Conservation (phyloP, 2,329 filamentous ascomycete species). For the Chaetomiaceae sp. region DNA sequence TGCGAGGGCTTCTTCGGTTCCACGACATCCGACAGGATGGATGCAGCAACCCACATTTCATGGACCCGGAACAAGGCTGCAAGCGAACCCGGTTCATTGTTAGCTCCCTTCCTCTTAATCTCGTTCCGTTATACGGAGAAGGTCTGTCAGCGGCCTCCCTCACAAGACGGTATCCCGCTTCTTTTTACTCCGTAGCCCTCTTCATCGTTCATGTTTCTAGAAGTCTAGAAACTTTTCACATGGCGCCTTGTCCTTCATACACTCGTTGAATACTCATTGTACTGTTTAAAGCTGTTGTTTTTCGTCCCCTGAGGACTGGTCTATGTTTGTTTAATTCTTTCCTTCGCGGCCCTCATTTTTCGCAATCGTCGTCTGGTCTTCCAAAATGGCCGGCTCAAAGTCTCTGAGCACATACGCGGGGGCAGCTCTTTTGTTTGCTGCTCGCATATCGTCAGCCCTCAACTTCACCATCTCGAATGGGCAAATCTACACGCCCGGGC, state of each 20-base stretch:
- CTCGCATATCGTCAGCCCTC: slow-evolving; percentile 28
- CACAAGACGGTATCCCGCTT: neutral
- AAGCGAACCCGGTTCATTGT: slow-evolving; percentile 10
- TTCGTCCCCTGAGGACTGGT: neutral
- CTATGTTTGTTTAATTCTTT: neutral
- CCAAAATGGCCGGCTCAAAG: slow-evolving; percentile 12
- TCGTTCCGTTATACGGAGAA: slow-evolving; percentile 19
- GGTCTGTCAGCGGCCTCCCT: too few species aligned
- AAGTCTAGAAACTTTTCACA: neutral
- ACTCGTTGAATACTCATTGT: slow-evolving; percentile 2
- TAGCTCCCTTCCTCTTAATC: slow-evolving; percentile 18
- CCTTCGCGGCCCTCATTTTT: neutral
- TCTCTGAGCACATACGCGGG: slow-evolving; percentile 8
- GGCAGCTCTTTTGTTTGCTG: slow-evolving; percentile 10
- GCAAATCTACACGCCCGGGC: slow-evolving; percentile 65
- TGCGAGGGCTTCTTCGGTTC: neutral
- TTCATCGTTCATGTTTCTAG: slow-evolving; percentile 12
- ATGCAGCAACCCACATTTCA: slow-evolving; percentile 1
- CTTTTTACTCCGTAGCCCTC: neutral
- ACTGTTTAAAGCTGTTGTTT: neutral
- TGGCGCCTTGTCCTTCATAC: neutral
- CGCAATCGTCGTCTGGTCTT: neutral
- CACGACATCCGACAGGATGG: slow-evolving; percentile 5
- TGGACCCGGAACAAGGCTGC: slow-evolving; percentile 6
- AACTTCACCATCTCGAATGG: slow-evolving; percentile 59